Conservation (phyloP, 1,139 yeast genomes). For the Hemisphaericaspora xylofermentans region DNA sequence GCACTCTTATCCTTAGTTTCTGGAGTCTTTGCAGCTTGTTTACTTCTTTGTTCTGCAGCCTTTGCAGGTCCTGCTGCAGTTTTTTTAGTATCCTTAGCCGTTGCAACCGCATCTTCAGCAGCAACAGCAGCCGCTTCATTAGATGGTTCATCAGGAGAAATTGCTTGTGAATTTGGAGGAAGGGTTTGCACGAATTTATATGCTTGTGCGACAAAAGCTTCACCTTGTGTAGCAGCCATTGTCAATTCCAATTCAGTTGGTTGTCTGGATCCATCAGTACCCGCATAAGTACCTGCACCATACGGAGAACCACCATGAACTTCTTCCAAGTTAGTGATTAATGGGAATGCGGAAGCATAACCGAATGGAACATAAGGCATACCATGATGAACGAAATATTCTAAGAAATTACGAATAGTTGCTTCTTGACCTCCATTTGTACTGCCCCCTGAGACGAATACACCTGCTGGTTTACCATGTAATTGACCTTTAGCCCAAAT, state of each 20-base stretch:
- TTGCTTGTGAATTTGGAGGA: slow-evolving; percentile 8
- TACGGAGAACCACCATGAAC: slow-evolving; percentile 50
- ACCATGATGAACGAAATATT: slow-evolving; percentile 50
- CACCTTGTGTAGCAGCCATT: slow-evolving; percentile 44
- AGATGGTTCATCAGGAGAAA: slow-evolving; percentile 3
- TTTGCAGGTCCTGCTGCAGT: slow-evolving; percentile 9
- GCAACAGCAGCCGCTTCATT: slow-evolving; percentile 14
- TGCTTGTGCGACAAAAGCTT: slow-evolving; percentile 37
- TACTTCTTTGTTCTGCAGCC: slow-evolving; percentile 16
- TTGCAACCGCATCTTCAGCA: slow-evolving; percentile 11
- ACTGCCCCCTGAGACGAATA: slow-evolving; percentile 47
- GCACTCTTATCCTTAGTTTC: slow-evolving; percentile 23
- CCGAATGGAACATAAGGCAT: slow-evolving; percentile 52
- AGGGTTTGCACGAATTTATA: slow-evolving; percentile 20
- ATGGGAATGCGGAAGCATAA: slow-evolving; percentile 33
- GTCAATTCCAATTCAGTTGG: slow-evolving; percentile 40
- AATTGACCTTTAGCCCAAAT: slow-evolving; percentile 53
- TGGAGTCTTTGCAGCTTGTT: slow-evolving; percentile 20
- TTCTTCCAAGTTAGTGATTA: slow-evolving; percentile 33
- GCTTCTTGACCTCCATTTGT: slow-evolving; percentile 51
- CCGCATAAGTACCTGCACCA: slow-evolving; percentile 54
- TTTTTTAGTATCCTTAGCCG: slow-evolving; percentile 10
- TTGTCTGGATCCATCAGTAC: slow-evolving; percentile 47
- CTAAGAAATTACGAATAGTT: slow-evolving; percentile 37
- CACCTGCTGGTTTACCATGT: slow-evolving; percentile 47